Evolutionary conservation across 2,329 filamentous ascomycete genomes (phyloP).

Genomic region (Tricladium varicosporioides): DNA sequence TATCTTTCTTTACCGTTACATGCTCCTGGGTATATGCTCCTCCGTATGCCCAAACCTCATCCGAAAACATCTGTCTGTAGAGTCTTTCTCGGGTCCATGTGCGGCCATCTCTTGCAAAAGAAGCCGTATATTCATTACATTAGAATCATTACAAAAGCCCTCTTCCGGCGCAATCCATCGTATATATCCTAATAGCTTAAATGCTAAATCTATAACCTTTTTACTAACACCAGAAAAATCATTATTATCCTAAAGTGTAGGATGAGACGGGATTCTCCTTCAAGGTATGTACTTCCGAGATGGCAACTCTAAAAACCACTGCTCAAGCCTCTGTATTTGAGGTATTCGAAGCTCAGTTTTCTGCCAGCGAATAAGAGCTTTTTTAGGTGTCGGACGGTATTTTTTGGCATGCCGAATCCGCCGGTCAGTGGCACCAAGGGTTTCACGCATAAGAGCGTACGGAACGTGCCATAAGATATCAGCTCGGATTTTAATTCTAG

Average conservation of each 20-base stretch:
- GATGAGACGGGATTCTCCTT: neutral
- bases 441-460: neutral
- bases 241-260: too few species aligned
- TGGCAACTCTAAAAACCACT: neutral
- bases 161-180: neutral
- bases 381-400: neutral
- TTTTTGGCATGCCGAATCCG: neutral
- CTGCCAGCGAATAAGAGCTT: neutral
- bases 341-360: neutral
- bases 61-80: neutral
- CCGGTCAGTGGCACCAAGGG: neutral
- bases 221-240: neutral
- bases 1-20: neutral
- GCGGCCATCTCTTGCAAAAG: neutral
- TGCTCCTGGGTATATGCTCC: constrained; percentile 1
- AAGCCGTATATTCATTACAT: neutral
- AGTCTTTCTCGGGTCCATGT: neutral
- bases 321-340: neutral
- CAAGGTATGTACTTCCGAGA: neutral
- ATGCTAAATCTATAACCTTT: neutral
- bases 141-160: constrained; percentile 6
- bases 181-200: neutral
- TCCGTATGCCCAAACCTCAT: constrained; percentile 8
- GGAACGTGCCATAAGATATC: neutral
- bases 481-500: neutral